Evolutionary conservation across 2,329 filamentous ascomycete genomes (phyloP), one percentile per base, ranked within the genome.

Genomic region (Cordyceps cateniannulata): DNA sequence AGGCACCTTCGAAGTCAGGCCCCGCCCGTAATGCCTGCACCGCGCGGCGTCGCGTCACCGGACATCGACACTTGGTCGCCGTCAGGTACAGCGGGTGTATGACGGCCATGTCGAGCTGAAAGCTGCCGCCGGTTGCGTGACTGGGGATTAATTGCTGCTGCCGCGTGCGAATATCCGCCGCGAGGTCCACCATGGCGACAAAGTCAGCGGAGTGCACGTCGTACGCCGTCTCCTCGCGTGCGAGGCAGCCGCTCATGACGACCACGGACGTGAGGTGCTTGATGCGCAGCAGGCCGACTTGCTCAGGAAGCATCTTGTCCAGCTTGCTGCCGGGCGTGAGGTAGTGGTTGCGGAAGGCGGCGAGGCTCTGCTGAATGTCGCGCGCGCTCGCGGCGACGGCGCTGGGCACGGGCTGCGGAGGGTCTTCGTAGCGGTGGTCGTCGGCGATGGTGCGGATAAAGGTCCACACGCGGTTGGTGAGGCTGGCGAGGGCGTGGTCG

Each of bases 81-180:
- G 61, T 62, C 7, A 62, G 49, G 54, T 63, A 65, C 7, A 65
- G 61, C 2, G 64, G 61, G 29, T 64, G 57, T 14, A 65, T 62
- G 53, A 63, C 52, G 27, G 54, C 61, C 63, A 63, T 62, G 7
- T 63, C 61, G 54, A 65, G 62, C 29, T 50, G 47, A 24, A 63
- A 61, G 49, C 54, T 52, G 32, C 49, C 54, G 18, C 42, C 42
- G 48, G 50, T 45, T 35, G 57, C 45, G 35, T 32, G 49, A 27
- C 25, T 35, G 3, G 52, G 40, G 2, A 50, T 55, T 2, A 55
- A 25, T 4, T 54, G 44, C 24, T 55, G 50, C 40, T 59, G 42
- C 22, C 50, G 55, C 24, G 9, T 1, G 3, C 61, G 53, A 1
- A 63, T 38, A 3, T 57, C 59, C 5, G 56, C 52, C 5, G 62